Base-by-base conservation (phyloP, 768 basidiomycete species). In the Boletus sensibilis region DNA sequence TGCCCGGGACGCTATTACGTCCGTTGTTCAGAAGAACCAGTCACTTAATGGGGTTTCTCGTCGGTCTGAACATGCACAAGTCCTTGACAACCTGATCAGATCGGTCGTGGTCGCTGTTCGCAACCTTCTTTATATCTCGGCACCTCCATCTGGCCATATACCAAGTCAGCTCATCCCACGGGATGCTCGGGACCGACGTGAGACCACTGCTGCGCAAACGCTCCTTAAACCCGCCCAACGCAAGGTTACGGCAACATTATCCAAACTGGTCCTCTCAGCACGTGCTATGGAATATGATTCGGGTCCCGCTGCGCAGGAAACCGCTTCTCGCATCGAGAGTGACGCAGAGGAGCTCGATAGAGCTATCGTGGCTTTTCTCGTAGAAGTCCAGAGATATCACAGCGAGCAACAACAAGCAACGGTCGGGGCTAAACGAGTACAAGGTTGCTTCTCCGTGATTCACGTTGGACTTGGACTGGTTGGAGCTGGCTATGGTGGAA, bases 231-330 rank as follows among this genome's bases (percentile, higher is more conserved):
- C 88, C 8, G 84, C 85, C 0, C 92, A 92, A 55, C 80, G 91
- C 50, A 92, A 91, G 64, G 88, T 96, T 33, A 92, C 92, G 2
- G 90, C 92, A 9, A 93, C 92, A 0, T 76, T 96, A 10, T 94
- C 92, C 20, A 88, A 94, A 68, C 78, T 98, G 29, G 90, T 96
- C 31, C 82, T 97, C 3, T 92, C 90, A 9, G 86, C 92, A n/a
- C 87, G 96, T 47, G 93, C 94, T 0, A 87, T 92, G 74, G 85
- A 89, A 64, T 91, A 90, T 57, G 87, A 92, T 64, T 86, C 88
- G 0, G 86, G 84, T 16, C 79, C 82, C 2, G 77, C 82, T 23
- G 70, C 83, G 5, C 70, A 78, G 12, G 85, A 89, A 57, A 88
- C 87, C 14, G 77, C 85, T 1, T 81, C 78, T 60, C 83, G 90